Base-by-base conservation (phyloP, 2,329 filamentous ascomycete species). In the Basipetospora chlamydospora region DNA sequence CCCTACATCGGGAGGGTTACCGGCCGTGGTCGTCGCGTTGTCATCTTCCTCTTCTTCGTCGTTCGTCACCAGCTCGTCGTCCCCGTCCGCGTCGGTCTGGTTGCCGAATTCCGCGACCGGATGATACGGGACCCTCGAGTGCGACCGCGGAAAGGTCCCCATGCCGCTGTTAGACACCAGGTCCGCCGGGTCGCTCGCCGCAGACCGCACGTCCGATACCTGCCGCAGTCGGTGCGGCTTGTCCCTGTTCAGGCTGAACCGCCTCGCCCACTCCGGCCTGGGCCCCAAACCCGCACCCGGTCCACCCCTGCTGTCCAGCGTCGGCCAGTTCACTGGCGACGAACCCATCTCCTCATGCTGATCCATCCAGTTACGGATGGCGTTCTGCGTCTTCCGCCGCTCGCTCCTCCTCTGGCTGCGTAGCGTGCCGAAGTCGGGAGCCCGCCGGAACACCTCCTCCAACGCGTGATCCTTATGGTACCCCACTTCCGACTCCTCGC, bases 321-420 rank as follows among this genome's bases (percentile, higher is more conserved):
- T 67, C 38, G 58, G 63, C 58, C 67, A 72, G 43, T 69, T 61
- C 4, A 59, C 55, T 15, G 63, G 54, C 2, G 60, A 61, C 41
- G 54, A 56, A 21, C 55, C 64, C 28, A 59, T 61, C 39, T 60
- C 74, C 13, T 74, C 70, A 40, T 75, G 66, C 43, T 70, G 70
- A 30, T 86, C 82, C 82, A 95, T 94, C 87, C 87, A 95, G 46
- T 82, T 78, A 20, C 80, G 77, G 35, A 95, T 86, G 1, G 84
- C 82, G 41, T 78, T 86, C 44, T 80, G 80, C 2, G 80, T 84
- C 52, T 86, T 80, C 26, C 73, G 71, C 42, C 77, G 70, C 45
- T 83, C 77, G 20, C 73, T 66, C 35, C 70, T 66, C 33, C 69
- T 65, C 33, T 73, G 68, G 2, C 69, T 76, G 13, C 70, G 67